A percentile compares a stretch with the other conserved stretches of the same genome.
Evolutionary conservation across 1,284 basidiomycete species (phyloP).

Genomic region (Porphyrellus sp.): DNA sequence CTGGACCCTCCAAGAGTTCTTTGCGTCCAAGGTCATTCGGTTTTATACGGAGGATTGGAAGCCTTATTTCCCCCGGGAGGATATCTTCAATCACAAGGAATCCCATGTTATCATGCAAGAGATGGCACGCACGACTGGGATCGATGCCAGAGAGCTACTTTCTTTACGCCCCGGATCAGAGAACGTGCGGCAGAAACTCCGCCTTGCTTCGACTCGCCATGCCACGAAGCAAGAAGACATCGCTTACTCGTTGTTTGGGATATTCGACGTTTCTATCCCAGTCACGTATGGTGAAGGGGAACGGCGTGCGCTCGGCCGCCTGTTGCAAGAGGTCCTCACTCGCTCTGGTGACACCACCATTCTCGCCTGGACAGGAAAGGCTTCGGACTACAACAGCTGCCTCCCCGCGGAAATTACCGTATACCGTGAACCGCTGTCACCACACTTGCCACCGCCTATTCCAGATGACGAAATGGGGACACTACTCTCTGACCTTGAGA

Average conservation of each 20-base stretch:
- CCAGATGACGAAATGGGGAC: constrained; percentile 11
- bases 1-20: constrained; percentile 30
- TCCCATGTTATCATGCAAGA: constrained; percentile 16
- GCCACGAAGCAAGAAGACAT: constrained; percentile 22
- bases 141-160: constrained; percentile 10
- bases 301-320: constrained; percentile 18
- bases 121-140: constrained; percentile 17
- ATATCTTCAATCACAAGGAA: constrained; percentile 19
- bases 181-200: constrained; percentile 20
- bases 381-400: constrained; percentile 26
- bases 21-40: constrained; percentile 18
- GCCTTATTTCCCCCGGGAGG: constrained; percentile 15
- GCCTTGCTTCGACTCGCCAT: constrained; percentile 17
- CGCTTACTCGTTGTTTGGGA: constrained; percentile 23
- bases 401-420: constrained; percentile 21
- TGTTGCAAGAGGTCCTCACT: constrained; percentile 20
- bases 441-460: constrained; percentile 10
- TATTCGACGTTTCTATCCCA: constrained; percentile 21
- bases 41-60: constrained; percentile 15
- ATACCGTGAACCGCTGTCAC: constrained; percentile 9
- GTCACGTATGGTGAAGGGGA: constrained; percentile 24
- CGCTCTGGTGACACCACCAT: constrained; percentile 16
- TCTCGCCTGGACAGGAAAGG: constrained; percentile 20
- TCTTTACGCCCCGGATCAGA: constrained; percentile 20
- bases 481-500: constrained; percentile 5